A percentile compares a stretch with the other conserved stretches of the same genome.
Conservation (phyloP, 768 basidiomycete genomes). For the Agaricus subrufescens region DNA sequence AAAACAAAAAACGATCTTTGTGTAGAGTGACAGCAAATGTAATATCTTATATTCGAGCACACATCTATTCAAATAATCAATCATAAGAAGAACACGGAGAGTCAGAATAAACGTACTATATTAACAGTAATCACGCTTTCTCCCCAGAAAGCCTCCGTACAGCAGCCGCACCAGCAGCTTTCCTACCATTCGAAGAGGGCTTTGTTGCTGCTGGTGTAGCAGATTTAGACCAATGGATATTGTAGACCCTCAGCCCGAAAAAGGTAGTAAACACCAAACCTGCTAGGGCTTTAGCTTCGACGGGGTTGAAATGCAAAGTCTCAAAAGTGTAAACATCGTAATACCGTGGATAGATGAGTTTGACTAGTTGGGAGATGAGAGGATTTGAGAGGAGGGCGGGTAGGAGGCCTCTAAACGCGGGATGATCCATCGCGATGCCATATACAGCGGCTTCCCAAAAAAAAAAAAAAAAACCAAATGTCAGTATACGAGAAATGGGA, state of each 20-base stretch:
- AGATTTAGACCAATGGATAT: slow-evolving; percentile 5
- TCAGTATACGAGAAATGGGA: not conserved
- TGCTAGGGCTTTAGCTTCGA: slow-evolving; percentile 1
- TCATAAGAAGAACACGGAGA: no score
- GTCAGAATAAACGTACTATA: no score
- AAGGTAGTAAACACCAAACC: not conserved
- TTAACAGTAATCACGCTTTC: no score
- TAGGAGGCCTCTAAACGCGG: not conserved
- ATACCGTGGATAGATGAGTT: not conserved
- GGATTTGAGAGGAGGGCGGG: not conserved
- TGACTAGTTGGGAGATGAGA: not conserved
- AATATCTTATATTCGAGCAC: no score
- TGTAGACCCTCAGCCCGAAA: slow-evolving; percentile 6
- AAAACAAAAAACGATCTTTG: no score
- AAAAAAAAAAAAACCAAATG: not conserved
- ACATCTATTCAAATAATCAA: no score
- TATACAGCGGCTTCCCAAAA: not conserved
- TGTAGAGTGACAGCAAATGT: no score
- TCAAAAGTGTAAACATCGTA: not conserved
- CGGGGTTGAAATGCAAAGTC: not conserved
- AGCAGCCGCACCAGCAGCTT: not conserved
- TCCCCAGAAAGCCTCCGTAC: no score
- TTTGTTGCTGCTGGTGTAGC: not conserved
- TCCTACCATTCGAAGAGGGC: not conserved
- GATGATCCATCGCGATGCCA: slow-evolving; percentile 5